These are phyloP conservation scores for Oryza punctata DNA, from an alignment of 176 grass and related monocot genomes.

Conservation along the genomic window DNA sequence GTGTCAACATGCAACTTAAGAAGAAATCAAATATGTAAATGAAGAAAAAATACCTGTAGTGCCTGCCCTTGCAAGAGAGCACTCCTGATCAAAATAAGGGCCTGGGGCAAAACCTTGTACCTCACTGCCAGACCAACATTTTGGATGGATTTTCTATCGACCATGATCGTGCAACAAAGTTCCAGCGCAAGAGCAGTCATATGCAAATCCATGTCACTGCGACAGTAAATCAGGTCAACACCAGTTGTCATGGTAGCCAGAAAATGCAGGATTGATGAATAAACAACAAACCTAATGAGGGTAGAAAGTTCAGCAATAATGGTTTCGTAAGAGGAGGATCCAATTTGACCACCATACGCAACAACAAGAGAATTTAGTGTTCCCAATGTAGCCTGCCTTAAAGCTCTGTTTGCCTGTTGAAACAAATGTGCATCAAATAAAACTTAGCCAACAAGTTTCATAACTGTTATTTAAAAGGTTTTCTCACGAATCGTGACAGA, in stretches of 20 bases:
- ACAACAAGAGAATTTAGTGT: constrained; percentile 81
- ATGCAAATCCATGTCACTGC: constrained; percentile 86
- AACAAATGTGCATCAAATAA: constrained; percentile 20
- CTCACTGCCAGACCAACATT: constrained; percentile 77
- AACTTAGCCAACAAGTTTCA: background rate
- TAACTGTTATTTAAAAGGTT: background rate
- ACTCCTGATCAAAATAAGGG: constrained; percentile 82
- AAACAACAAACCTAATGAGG: constrained; percentile 72
- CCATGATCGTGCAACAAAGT: constrained; percentile 92
- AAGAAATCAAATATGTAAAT: background rate
- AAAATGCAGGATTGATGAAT: background rate
- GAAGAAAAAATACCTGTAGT: constrained; percentile 53
- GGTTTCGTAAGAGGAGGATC: constrained; percentile 76
- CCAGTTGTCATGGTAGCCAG: background rate
- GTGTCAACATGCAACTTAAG: background rate
- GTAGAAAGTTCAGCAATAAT: constrained; percentile 85
- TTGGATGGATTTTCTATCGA: constrained; percentile 73
- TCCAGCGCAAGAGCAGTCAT: constrained; percentile 93
- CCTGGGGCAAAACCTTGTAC: constrained; percentile 84
- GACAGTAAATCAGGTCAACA: constrained; percentile 15
- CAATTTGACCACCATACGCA: constrained; percentile 83
- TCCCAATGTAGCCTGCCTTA: constrained; percentile 82
- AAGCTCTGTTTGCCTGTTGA: constrained; percentile 73
- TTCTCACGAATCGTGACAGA: background rate
- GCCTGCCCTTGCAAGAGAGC: constrained; percentile 93